Evolutionary conservation across 176 grass and related monocot genomes (phyloP).

Genomic region (Oryza glaberrima): DNA sequence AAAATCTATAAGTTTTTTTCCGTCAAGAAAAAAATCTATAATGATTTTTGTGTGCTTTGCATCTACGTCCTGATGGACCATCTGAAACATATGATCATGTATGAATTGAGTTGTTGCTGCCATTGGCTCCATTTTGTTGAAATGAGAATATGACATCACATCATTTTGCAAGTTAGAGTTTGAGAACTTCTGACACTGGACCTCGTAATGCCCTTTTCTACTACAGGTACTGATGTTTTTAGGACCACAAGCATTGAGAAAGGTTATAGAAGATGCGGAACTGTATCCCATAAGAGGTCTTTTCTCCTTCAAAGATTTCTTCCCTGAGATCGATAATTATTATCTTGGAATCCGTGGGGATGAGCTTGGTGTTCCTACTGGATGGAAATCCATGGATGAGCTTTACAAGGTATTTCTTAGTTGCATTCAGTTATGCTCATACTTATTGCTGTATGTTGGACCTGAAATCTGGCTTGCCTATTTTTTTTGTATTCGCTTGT

Average conservation of each 20-base stretch:
- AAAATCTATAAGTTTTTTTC: not conserved
- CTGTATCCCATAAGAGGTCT: slow-evolving; percentile 94
- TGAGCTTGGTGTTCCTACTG: slow-evolving; percentile 74
- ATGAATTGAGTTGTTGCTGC: slow-evolving; percentile 10
- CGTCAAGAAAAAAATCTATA: not conserved
- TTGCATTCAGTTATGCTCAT: not conserved
- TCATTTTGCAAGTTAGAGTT: not conserved
- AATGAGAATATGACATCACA: not conserved
- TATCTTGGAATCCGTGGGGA: slow-evolving; percentile 63
- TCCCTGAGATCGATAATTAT: slow-evolving; percentile 78
- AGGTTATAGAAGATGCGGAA: slow-evolving; percentile 81
- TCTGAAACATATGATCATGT: slow-evolving; percentile 33
- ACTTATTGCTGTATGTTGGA: slow-evolving; percentile 4
- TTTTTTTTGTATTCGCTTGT: slow-evolving; percentile 2
- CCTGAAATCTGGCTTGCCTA: slow-evolving; percentile 2
- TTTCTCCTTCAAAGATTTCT: slow-evolving; percentile 82
- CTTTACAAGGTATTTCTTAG: slow-evolving; percentile 74
- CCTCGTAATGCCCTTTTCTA: slow-evolving; percentile 20
- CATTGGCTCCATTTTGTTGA: not conserved
- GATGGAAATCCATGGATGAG: slow-evolving; percentile 81
- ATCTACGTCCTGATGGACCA: slow-evolving; percentile 22
- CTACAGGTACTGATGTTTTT: slow-evolving; percentile 87
- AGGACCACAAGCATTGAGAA: slow-evolving; percentile 74
- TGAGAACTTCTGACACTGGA: not conserved
- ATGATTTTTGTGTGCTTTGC: not conserved